These are phyloP conservation scores for Lachancea sp. DNA, from an alignment of 805 yeast genomes.

Conservation along the genomic window DNA sequence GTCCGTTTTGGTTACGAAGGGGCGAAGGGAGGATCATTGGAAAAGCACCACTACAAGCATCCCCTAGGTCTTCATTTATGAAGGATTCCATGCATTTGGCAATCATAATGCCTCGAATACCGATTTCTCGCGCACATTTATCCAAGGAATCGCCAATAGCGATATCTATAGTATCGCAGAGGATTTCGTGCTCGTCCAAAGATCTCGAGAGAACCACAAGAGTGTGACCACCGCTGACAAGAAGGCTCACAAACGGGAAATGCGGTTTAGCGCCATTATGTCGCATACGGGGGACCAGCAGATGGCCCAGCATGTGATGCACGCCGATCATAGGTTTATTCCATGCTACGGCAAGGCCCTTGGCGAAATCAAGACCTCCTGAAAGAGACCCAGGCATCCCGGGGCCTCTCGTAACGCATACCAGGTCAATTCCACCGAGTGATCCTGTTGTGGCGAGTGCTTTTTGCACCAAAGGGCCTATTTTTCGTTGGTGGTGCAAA, in stretches of 20 bases:
- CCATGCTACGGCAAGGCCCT: conserved; percentile 80
- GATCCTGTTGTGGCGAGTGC: conserved; percentile 31
- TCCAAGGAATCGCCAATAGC: conserved; percentile 94
- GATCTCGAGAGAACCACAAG: conserved; percentile 66
- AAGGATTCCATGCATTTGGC: conserved; percentile 74
- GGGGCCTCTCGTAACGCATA: conserved; percentile 92
- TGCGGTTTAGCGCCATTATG: conserved; percentile 39
- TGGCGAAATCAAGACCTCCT: conserved; percentile 76
- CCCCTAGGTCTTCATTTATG: conserved; percentile 23
- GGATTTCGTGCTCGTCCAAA: conserved; percentile 59
- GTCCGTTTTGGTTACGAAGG: conserved; percentile 41
- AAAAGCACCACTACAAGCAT: conserved; percentile 4
- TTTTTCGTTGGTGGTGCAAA: conserved; percentile 58
- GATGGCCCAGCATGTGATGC: conserved; percentile 94
- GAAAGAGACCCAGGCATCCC: conserved; percentile 90
- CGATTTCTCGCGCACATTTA: conserved; percentile 83
- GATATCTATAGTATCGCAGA: conserved; percentile 73
- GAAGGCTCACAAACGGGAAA: conserved; percentile 67
- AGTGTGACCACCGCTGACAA: conserved; percentile 94
- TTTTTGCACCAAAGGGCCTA: conserved; percentile 46
- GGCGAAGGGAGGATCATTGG: conserved; percentile 43
- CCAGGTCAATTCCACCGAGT: conserved; percentile 49
- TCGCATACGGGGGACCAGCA: conserved; percentile 56
- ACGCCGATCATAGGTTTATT: conserved; percentile 76
- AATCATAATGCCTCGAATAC: conserved; percentile 73